These are phyloP conservation scores for Diaporthe destruens DNA, from an alignment of 2,329 filamentous ascomycete species.

Conservation along the genomic window DNA sequence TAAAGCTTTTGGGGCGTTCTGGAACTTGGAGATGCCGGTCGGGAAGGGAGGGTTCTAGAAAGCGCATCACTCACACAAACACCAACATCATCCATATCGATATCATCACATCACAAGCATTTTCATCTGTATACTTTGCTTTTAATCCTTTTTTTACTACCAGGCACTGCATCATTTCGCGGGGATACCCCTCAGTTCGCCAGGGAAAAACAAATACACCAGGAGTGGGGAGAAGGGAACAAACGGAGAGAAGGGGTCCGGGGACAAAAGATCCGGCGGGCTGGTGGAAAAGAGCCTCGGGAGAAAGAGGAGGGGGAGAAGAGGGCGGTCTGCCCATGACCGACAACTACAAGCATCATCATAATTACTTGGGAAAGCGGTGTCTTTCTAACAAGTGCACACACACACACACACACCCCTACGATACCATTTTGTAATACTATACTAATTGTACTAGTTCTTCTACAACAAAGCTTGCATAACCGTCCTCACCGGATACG, in stretches of 20 bases:
- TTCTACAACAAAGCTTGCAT: neutral
- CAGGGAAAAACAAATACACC: neutral
- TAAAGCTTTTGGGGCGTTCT: slow-evolving; percentile 14
- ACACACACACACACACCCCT: too few species aligned
- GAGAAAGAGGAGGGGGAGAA: neutral
- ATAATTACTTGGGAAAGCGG: slow-evolving; percentile 23
- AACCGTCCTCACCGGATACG: neutral
- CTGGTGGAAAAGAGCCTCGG: neutral
- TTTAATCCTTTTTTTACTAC: slow-evolving; percentile 1
- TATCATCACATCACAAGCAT: slow-evolving; percentile 25
- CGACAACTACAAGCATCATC: slow-evolving; percentile 3
- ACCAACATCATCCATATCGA: slow-evolving; percentile 1
- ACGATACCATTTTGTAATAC: slow-evolving; percentile 24
- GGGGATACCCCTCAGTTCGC: slow-evolving; percentile 20
- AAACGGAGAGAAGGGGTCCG: too few species aligned
- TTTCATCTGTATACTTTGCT: slow-evolving; percentile 23
- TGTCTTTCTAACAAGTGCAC: slow-evolving; percentile 17
- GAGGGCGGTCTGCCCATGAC: neutral
- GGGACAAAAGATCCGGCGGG: neutral
- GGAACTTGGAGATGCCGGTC: slow-evolving; percentile 2
- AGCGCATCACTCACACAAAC: neutral
- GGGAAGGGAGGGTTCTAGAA: slow-evolving; percentile 11
- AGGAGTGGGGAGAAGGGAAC: neutral
- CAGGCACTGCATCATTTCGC: slow-evolving; percentile 29
- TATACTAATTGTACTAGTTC: slow-evolving; percentile 27